A percentile compares a stretch with the other conserved stretches of the same genome.
These are phyloP conservation scores for Scheffersomyces spartinae DNA, from an alignment of 805 yeast species.

Conservation along the genomic window DNA sequence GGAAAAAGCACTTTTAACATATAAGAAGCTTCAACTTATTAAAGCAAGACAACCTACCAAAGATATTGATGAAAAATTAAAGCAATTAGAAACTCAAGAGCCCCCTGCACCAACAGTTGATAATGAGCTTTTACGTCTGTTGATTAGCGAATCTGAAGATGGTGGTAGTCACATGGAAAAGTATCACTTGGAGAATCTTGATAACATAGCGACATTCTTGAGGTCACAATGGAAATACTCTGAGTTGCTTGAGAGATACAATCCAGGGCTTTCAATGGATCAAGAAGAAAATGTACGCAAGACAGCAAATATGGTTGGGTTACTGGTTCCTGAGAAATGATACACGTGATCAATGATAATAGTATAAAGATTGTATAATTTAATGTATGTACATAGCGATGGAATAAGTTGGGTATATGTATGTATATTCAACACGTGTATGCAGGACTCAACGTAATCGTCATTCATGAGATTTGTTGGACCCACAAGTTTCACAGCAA, in stretches of 20 bases:
- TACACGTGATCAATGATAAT: too few species aligned
- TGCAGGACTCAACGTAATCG: too few species aligned
- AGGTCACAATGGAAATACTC: constrained; percentile 66
- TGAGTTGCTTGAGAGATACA: constrained; percentile 73
- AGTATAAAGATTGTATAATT: too few species aligned
- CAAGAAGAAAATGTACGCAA: constrained; percentile 68
- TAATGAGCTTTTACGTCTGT: constrained; percentile 10
- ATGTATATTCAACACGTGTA: too few species aligned
- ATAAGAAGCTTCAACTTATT: constrained; percentile 35
- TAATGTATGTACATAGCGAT: too few species aligned
- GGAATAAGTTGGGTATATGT: too few species aligned
- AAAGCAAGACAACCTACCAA: constrained; percentile 22
- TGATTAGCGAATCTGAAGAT: constrained; percentile 9
- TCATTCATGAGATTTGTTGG: too few species aligned
- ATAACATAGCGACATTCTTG: constrained; percentile 53
- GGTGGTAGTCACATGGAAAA: constrained; percentile 3
- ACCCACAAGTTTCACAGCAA: too few species aligned
- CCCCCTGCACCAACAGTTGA: constrained; percentile 13
- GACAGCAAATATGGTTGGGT: constrained; percentile 86
- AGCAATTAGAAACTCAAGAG: constrained; percentile 8
- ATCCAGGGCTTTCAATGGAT: constrained; percentile 69
- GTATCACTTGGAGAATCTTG: constrained; percentile 27
- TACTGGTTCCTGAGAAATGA: constrained; percentile 33
- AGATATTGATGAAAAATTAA: constrained; percentile 20
- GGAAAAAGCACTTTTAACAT: constrained; percentile 34